Evolutionary conservation across 306 rosid genomes (phyloP).

Genomic region (Prunus kanzakura): DNA sequence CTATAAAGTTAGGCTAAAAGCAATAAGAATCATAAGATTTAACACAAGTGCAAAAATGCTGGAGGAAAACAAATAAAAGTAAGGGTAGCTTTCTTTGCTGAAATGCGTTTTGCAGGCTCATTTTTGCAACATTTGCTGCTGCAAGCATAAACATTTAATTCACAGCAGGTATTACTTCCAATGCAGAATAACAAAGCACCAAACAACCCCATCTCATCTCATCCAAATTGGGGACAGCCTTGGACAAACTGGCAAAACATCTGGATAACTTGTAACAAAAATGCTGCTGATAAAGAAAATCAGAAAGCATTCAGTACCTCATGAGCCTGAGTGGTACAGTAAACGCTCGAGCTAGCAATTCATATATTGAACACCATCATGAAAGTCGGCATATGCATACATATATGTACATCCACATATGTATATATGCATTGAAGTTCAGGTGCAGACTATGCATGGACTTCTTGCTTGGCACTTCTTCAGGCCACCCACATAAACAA

Average conservation of each 20-base stretch:
- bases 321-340: no score
- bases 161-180: not conserved
- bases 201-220: slow-evolving; percentile 11
- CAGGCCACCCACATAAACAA: not conserved
- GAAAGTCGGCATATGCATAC: no score
- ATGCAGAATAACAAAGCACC: not conserved
- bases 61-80: slow-evolving; percentile 47
- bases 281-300: no score
- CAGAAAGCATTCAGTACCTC: no score
- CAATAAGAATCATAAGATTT: not conserved
- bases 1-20: no score
- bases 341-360: no score
- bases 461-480: no score
- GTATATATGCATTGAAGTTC: no score
- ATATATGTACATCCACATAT: no score
- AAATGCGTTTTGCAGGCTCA: not conserved
- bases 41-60: slow-evolving; percentile 24
- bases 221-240: slow-evolving; percentile 67
- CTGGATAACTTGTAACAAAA: no score
- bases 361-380: no score
- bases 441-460: no score
- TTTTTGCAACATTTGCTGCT: slow-evolving; percentile 80
- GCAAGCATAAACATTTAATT: not conserved
- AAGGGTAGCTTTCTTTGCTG: slow-evolving; percentile 80
- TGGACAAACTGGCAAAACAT: slow-evolving; percentile 27